A percentile compares a stretch with the other conserved stretches of the same genome.
Conservation (phyloP, 2,329 filamentous ascomycete genomes). For the Drechslerella coelobrocha region DNA sequence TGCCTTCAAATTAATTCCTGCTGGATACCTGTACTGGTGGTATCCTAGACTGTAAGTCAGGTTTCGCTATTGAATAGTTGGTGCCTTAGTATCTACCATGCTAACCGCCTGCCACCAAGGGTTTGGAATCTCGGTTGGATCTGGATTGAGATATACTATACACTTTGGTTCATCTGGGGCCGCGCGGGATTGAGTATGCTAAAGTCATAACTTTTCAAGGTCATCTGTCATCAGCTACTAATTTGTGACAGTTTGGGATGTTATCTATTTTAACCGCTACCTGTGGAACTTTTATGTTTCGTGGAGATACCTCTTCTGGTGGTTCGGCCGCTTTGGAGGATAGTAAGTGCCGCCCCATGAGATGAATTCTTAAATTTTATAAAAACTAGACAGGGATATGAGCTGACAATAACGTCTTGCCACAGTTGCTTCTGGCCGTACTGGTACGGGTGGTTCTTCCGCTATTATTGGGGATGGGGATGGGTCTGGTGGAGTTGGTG, state of each 20-base stretch:
- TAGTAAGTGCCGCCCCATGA: constrained; percentile 35
- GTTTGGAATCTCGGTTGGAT: constrained; percentile 49
- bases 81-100: no score
- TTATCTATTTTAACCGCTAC: constrained; percentile 40
- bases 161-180: constrained; percentile 44
- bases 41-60: constrained; percentile 39
- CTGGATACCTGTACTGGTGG: constrained; percentile 46
- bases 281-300: constrained; percentile 45
- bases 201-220: neutral
- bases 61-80: no score
- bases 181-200: constrained; percentile 37
- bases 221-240: neutral
- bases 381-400: no score
- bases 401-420: neutral
- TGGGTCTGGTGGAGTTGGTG: constrained; percentile 47
- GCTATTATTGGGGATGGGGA: constrained; percentile 50
- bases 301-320: constrained; percentile 43
- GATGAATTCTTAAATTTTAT: no score
- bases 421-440: constrained; percentile 47
- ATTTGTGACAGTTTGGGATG: constrained; percentile 29
- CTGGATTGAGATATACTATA: constrained; percentile 48
- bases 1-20: constrained; percentile 21
- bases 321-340: constrained; percentile 45
- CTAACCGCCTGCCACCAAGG: constrained; percentile 2
- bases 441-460: constrained; percentile 48